Base-by-base conservation (phyloP, 108 stramenopile genomes). In the Nitzschia inconspicua region DNA sequence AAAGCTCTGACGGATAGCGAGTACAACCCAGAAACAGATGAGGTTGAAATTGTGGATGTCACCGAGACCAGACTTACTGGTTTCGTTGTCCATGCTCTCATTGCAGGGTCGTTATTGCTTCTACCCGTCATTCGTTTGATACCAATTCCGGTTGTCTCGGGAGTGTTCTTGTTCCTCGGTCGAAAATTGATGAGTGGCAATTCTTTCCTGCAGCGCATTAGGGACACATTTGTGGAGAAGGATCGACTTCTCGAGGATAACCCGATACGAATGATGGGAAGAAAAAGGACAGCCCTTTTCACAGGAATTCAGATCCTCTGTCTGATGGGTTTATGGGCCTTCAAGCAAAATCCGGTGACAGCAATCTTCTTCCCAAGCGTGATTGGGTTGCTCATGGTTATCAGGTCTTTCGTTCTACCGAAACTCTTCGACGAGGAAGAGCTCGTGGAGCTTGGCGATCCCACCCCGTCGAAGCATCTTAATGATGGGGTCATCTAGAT, bases 281-380 rank as follows among this genome's bases (percentile, higher is more conserved):
- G 88, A 31, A 87, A 75, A 50, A 81, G 84, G 46, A 89, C 78
- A 70, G 79, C 77, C 26, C 40, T 81, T 31, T 91, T 88, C 44
- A 88, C 88, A 23, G 52, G 44, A 22, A 70, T 78, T 20, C 86
- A 88, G 65, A 60, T 83, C 52, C 40, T 79, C 18, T 88, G 93
- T 61, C 51, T 94, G 48, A 57, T 77, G 28, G 84, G 91, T 14
- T 77, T 97, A 19, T 97, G 95, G 89, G 69, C 74, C 7, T 88
- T 97, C 62, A 97, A 97, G 65, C 82, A 83, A 62, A 86, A 91
- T 72, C 75, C 77, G 43, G 65, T 83, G 27, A 97, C 94, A 20
- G 84, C 94, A 50, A 93, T 97, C n/a, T 95, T 97, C 82, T 97
- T 97, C 55, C 96, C 96, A 2, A 83, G 86, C 18, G 89, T 93